Evolutionary conservation across 495 filamentous ascomycete species (phyloP).

Genomic region (Penicillium cosmopolitanum): DNA sequence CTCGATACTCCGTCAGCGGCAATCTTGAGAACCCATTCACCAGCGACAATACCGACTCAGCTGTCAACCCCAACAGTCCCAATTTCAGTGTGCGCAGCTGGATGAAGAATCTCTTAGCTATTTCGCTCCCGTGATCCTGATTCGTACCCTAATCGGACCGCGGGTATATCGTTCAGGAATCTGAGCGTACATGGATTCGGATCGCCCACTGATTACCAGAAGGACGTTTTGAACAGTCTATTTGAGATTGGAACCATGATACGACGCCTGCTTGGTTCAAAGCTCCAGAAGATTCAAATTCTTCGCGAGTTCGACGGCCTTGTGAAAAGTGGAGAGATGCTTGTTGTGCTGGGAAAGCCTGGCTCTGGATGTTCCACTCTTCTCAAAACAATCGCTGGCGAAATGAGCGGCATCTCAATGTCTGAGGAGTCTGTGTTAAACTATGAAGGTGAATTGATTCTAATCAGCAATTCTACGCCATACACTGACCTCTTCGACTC

Average conservation of each 20-base stretch:
- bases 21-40: slow-evolving; percentile 1
- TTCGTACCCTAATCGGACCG: slow-evolving; percentile 4
- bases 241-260: background rate
- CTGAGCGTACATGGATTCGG: slow-evolving; percentile 9
- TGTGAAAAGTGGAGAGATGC: slow-evolving; percentile 69
- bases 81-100: background rate
- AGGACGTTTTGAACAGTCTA: background rate
- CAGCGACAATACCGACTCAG: background rate
- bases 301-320: slow-evolving; percentile 68
- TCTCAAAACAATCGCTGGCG: slow-evolving; percentile 66
- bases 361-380: slow-evolving; percentile 67
- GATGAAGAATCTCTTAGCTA: background rate
- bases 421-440: slow-evolving; percentile 53
- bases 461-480: background rate
- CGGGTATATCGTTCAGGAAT: slow-evolving; percentile 4
- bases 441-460: slow-evolving; percentile 62
- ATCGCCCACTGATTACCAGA: slow-evolving; percentile 10
- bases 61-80: background rate
- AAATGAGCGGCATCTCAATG: slow-evolving; percentile 64
- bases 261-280: background rate
- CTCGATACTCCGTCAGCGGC: background rate
- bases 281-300: slow-evolving; percentile 37
- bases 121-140: slow-evolving; percentile 1
- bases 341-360: slow-evolving; percentile 72
- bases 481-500: background rate